Base-by-base conservation (phyloP, 2,329 filamentous ascomycete genomes). In the Pseudocercospora crystallina region DNA sequence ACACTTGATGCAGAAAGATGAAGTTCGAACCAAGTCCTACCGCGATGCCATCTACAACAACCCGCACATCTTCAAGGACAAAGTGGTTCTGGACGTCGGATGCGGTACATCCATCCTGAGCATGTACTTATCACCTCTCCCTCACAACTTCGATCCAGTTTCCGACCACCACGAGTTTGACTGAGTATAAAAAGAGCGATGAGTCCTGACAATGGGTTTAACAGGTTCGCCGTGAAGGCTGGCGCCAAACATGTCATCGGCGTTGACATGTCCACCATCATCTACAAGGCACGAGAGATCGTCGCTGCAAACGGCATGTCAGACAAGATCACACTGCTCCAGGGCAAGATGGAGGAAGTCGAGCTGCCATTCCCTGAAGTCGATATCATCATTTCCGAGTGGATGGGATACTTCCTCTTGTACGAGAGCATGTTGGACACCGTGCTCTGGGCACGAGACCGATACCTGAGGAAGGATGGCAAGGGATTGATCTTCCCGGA, bases 331-430 rank as follows among this genome's bases (percentile, higher is more conserved):
- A 97, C 94, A 46, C 83, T 99, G 53, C 83, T 99, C 59, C 94
- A 97, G 78, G 94, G 94, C 71, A 99, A 99, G 83, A 99, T 99
- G 94, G 94, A 99, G 78, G 94, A 99, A 77, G 90, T 99, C 39
- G 80, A 87, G 67, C 80, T 99, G 57, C 94, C 94, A 14, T 96
- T 87, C 74, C 87, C 90, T 67, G 89, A 97, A 76, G 94, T 99
- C 60, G 94, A 99, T 69, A 99, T 99, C 71, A 99, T 99, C 76
- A 95, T 99, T 71, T 97, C 92, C 2, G 94, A 99, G 79, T 99
- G 94, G 94, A 99, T 99, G 94, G 94, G 94, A 31, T 99, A 99
- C 78, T 97, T 97, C 79, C 78, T 99, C 46, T 84, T 99, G 55
- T 99, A 99, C 76, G 94, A 99, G 83, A 89, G 83, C 82, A 99